Evolutionary conservation across 768 basidiomycete genomes (phyloP).

Genomic region (Pisolithus microcarpus): DNA sequence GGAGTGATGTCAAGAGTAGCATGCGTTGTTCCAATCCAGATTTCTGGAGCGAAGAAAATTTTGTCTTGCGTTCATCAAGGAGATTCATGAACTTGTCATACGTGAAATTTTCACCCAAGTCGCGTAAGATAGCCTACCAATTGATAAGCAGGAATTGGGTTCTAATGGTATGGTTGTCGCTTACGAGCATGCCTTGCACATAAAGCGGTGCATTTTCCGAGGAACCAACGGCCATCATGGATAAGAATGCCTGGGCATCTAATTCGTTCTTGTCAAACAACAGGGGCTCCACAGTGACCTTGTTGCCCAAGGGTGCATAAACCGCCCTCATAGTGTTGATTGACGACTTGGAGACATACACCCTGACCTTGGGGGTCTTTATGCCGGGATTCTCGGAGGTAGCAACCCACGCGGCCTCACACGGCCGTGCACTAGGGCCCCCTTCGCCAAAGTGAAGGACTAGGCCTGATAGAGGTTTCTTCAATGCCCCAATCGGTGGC

Average conservation of each 20-base stretch:
- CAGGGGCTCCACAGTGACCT: conserved; percentile 48
- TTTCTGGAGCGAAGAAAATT: conserved; percentile 30
- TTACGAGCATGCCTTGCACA: conserved; percentile 59
- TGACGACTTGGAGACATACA: conserved; percentile 57
- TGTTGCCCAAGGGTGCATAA: conserved; percentile 44
- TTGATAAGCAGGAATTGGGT: conserved; percentile 5
- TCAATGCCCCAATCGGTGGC: conserved; percentile 41
- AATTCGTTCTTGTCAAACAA: conserved; percentile 52
- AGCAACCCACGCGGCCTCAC: conserved; percentile 61
- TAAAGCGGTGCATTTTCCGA: conserved; percentile 60
- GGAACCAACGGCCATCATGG: conserved; percentile 66
- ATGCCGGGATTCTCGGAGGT: conserved; percentile 29
- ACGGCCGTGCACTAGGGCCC: conserved; percentile 47
- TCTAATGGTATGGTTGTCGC: conserved; percentile 12
- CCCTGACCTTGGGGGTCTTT: conserved; percentile 29
- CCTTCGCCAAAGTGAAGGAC: conserved; percentile 69
- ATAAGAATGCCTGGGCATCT: conserved; percentile 60
- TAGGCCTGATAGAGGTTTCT: conserved; percentile 52
- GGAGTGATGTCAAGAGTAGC: conserved; percentile 51
- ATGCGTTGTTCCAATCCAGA: conserved; percentile 57
- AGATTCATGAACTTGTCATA: conserved; percentile 42
- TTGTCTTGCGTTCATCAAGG: conserved; percentile 36
- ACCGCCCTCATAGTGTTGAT: conserved; percentile 53
- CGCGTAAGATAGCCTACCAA: conserved; percentile 52
- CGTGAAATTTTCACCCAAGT: conserved; percentile 53